Evolutionary conservation across 1,139 yeast species (phyloP).

Genomic region (Blastobotrys petasosporus): DNA sequence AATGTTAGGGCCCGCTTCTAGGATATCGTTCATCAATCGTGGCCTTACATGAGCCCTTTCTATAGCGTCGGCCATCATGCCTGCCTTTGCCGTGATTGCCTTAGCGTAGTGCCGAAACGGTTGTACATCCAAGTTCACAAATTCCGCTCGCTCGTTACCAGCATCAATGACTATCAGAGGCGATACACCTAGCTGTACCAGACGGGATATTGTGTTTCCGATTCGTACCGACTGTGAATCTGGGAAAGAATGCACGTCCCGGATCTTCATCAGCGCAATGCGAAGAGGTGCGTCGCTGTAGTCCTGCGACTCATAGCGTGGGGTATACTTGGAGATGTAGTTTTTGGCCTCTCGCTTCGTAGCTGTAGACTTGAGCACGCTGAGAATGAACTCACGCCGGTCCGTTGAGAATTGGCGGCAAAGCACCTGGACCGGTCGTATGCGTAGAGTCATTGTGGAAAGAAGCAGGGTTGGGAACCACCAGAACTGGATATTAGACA

Average conservation of each 20-base stretch:
- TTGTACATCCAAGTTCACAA: constrained; percentile 18
- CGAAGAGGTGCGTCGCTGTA: constrained; percentile 39
- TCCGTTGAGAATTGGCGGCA: constrained; percentile 6
- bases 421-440: too few relatives aligned
- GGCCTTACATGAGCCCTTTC: constrained; percentile 18
- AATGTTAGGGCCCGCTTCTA: constrained; percentile 27
- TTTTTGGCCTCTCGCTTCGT: constrained; percentile 62
- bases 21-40: constrained; percentile 35
- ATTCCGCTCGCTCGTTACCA: constrained; percentile 28
- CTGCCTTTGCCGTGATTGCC: constrained; percentile 23
- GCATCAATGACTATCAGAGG: constrained; percentile 39
- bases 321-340: constrained; percentile 46
- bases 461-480: too few relatives aligned
- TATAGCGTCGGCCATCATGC: constrained; percentile 23
- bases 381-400: constrained; percentile 45
- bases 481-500: too few relatives aligned
- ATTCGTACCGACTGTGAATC: constrained; percentile 39
- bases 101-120: constrained; percentile 22
- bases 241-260: constrained; percentile 36
- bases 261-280: constrained; percentile 47
- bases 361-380: constrained; percentile 58
- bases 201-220: constrained; percentile 45
- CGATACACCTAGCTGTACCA: constrained; percentile 47
- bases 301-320: constrained; percentile 17
- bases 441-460: too few relatives aligned